phyloP scores from a whole-genome alignment of 2,329 filamentous ascomycete genomes.

The Aspergillus piperis region DNA sequence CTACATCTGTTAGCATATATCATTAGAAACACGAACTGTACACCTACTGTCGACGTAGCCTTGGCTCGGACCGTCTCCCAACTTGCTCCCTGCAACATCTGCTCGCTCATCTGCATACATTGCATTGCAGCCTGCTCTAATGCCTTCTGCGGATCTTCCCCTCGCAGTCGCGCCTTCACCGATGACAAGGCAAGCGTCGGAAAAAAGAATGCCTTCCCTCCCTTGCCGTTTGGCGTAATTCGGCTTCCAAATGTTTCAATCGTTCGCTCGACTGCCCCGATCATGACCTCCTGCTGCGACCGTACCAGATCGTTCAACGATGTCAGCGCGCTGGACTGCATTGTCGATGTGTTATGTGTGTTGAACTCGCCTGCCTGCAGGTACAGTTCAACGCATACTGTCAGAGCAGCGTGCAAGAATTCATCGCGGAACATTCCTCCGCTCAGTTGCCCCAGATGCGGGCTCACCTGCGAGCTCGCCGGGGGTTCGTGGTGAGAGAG shows the following conservation, averaged over 20 bases:
- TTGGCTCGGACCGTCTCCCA: slow-evolving; percentile 21
- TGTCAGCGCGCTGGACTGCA: slow-evolving; percentile 14
- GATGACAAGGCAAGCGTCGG: slow-evolving; percentile 31
- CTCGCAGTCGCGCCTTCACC: slow-evolving; percentile 35
- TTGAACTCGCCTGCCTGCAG: slow-evolving; percentile 32
- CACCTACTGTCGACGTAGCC: slow-evolving; percentile 16
- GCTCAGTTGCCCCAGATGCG: slow-evolving; percentile 34
- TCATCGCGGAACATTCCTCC: slow-evolving; percentile 41
- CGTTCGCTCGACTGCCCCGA: slow-evolving; percentile 32
- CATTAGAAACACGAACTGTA: background rate
- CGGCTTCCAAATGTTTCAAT: slow-evolving; percentile 31
- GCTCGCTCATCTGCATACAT: slow-evolving; percentile 27
- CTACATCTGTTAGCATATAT: slow-evolving; percentile 18
- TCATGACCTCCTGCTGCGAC: slow-evolving; percentile 34
- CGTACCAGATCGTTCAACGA: slow-evolving; percentile 33
- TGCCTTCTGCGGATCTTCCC: slow-evolving; percentile 29
- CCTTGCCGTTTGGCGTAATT: slow-evolving; percentile 28
- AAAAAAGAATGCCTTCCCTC: slow-evolving; percentile 34
- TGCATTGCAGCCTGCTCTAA: slow-evolving; percentile 27
- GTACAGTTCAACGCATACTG: slow-evolving; percentile 35
- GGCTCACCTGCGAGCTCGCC: slow-evolving; percentile 23
- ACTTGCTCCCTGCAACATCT: slow-evolving; percentile 25
- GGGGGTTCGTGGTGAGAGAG: slow-evolving; percentile 34
- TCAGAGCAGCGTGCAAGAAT: slow-evolving; percentile 35
- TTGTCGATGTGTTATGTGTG: slow-evolving; percentile 7